Evolutionary conservation across 225 moss, liverwort and hornwort genomes (phyloP), one percentile per base, ranked within the genome.

Genomic region (Pleurozium schreberi): DNA sequence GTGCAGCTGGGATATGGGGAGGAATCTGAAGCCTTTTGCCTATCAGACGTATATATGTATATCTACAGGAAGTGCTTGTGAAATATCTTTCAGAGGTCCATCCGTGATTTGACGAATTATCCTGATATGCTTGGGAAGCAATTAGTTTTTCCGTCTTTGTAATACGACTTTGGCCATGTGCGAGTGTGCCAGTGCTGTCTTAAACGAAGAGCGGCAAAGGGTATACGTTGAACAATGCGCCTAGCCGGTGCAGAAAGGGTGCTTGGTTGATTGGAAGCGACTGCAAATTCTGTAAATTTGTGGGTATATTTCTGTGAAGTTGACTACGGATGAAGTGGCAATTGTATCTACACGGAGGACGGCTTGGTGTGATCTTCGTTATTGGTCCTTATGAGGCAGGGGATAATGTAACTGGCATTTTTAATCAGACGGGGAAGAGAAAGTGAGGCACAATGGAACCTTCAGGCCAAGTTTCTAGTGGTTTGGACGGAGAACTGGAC

Each of bases 361-460:
- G 88, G 75, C 82, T 86, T 82, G 86, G 75, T 84, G 43, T 62
- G 12, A 67, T 38, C 84, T 45, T 49, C 57, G 57, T 68, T 63
- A 76, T 45, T 25, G 84, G 58, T 64, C 75, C 82, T 85, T 60
- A 81, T 62, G 85, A 81, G 90, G 86, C 66, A 80, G 76, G 78
- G 81, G 82, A 89, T 75, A 74, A 93, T 93, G 93, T 60, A 76
- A 69, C 36, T 63, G 85, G 34, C 53, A 36, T 77, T 77, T 55
- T 82, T 65, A 91, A 42, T 61, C n/a, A 74, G 71, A 52, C 87
- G 78, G 61, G 59, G 80, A 88, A 80, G 63, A 85, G 80, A 50
- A 69, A 82, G 86, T 87, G 87, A 89, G 86, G 86, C 84, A 49
- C 34, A n/a, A 94, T 94, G 94, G 90, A 92, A 85, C 87, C 89